Conservation (phyloP, 495 filamentous ascomycete species). For the Parachaetomium inaequale region DNA sequence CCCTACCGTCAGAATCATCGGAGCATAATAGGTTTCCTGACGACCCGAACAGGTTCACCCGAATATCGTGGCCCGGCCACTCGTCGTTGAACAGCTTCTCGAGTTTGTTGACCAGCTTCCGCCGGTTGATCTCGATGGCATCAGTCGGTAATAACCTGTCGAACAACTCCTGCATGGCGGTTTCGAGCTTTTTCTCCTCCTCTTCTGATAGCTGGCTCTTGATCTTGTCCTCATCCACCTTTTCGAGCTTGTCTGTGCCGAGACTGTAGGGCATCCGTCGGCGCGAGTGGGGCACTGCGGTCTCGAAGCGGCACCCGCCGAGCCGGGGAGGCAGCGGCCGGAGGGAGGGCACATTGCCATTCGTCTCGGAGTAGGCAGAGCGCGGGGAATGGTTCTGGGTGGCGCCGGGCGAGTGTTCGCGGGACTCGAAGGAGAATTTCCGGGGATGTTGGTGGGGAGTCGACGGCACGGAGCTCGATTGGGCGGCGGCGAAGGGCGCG, state of each 20-base stretch:
- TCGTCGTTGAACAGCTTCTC: constrained; percentile 80
- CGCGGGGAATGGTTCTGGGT: constrained; percentile 77
- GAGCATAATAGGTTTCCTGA: constrained; percentile 94
- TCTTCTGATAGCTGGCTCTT: constrained; percentile 62
- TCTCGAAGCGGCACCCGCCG: constrained; percentile 78
- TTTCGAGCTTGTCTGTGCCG: constrained; percentile 70
- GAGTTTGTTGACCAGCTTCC: constrained; percentile 76
- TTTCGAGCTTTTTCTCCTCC: constrained; percentile 73
- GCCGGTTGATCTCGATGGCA: constrained; percentile 70
- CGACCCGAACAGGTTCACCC: constrained; percentile 91
- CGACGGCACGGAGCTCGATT: constrained; percentile 89
- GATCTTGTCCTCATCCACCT: constrained; percentile 62
- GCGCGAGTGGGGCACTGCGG: constrained; percentile 41
- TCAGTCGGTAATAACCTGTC: constrained; percentile 77
- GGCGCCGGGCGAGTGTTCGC: constrained; percentile 80
- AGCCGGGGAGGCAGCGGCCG: constrained; percentile 49
- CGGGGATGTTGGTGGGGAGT: constrained; percentile 88
- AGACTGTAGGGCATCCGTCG: constrained; percentile 88
- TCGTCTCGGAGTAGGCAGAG: constrained; percentile 86
- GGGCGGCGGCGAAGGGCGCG: constrained; percentile 44
- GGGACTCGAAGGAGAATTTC: constrained; percentile 75
- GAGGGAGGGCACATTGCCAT: constrained; percentile 63
- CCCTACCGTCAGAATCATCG: constrained; percentile 86
- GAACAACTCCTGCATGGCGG: constrained; percentile 80
- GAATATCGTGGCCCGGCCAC: constrained; percentile 88